phyloP scores from a whole-genome alignment of 2,329 filamentous ascomycete genomes.

The Phialocephala subalpina region DNA sequence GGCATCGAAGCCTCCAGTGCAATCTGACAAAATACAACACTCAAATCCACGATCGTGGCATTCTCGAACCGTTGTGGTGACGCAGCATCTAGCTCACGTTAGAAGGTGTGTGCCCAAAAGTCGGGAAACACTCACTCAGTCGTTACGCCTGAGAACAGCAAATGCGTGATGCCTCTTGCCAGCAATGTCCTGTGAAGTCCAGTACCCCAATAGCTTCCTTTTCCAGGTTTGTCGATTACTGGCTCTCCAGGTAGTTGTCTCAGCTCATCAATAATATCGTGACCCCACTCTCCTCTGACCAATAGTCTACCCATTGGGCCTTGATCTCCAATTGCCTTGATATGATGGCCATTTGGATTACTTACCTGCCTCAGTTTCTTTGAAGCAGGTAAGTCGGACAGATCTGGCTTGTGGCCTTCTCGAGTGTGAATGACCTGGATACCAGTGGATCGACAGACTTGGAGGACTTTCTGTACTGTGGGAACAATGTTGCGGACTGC shows the following conservation, averaged over 20 bases:
- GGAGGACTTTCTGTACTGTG: slow-evolving; percentile 51
- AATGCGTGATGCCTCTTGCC: slow-evolving; percentile 62
- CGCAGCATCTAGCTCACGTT: slow-evolving; percentile 52
- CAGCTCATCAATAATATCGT: slow-evolving; percentile 60
- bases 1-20: slow-evolving; percentile 56
- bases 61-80: slow-evolving; percentile 63
- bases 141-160: slow-evolving; percentile 64
- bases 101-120: slow-evolving; percentile 7
- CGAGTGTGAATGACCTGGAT: slow-evolving; percentile 58
- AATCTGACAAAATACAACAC: slow-evolving; percentile 60
- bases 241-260: slow-evolving; percentile 42
- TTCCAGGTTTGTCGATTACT: slow-evolving; percentile 49
- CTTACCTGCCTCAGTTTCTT: slow-evolving; percentile 56
- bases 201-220: slow-evolving; percentile 67
- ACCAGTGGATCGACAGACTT: slow-evolving; percentile 49
- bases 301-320: slow-evolving; percentile 65
- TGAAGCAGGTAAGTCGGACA: slow-evolving; percentile 62
- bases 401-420: slow-evolving; percentile 61
- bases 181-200: slow-evolving; percentile 59
- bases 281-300: slow-evolving; percentile 64
- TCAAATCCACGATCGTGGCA: slow-evolving; percentile 68
- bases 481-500: slow-evolving; percentile 55
- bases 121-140: slow-evolving; percentile 51
- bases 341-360: slow-evolving; percentile 51
- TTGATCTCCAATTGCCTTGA: slow-evolving; percentile 56